Evolutionary conservation across 2,329 filamentous ascomycete species (phyloP).

Genomic region (Diplodia corticola): DNA sequence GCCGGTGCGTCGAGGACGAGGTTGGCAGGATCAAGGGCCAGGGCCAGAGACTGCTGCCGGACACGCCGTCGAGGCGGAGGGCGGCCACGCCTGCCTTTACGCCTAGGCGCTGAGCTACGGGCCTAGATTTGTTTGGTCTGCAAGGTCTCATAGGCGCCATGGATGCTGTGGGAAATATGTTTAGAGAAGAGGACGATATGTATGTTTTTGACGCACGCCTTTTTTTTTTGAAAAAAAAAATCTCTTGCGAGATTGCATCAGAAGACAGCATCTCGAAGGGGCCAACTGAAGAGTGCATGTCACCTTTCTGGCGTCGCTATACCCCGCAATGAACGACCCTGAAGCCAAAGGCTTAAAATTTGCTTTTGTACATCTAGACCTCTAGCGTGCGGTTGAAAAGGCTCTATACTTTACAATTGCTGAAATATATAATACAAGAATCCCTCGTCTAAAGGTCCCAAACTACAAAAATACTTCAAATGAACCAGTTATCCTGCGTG

Average conservation of each 20-base stretch:
- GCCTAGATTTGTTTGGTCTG: neutral
- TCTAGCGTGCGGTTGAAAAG: neutral
- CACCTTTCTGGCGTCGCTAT: conserved; percentile 10
- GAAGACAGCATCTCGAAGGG: neutral
- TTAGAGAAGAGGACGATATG: neutral
- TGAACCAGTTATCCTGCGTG: conserved; percentile 72
- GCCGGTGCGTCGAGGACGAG: conserved; percentile 50
- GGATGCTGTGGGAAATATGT: neutral
- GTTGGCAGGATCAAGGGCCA: conserved; percentile 56
- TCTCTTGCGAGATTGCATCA: neutral
- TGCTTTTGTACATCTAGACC: neutral
- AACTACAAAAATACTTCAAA: neutral
- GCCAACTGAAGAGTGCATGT: neutral
- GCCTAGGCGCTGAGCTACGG: neutral
- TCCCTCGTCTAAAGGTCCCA: neutral
- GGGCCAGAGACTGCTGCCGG: conserved; percentile 54
- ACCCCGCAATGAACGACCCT: neutral
- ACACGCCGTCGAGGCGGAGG: conserved; percentile 40
- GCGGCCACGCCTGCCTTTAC: neutral
- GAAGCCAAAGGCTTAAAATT: neutral
- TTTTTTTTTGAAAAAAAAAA: no score
- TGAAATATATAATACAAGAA: neutral
- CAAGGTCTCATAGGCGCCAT: neutral
- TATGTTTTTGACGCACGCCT: no score
- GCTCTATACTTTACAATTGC: neutral